Conservation (phyloP, 108 stramenopile species). For the Cafeteria roenbergensis region DNA sequence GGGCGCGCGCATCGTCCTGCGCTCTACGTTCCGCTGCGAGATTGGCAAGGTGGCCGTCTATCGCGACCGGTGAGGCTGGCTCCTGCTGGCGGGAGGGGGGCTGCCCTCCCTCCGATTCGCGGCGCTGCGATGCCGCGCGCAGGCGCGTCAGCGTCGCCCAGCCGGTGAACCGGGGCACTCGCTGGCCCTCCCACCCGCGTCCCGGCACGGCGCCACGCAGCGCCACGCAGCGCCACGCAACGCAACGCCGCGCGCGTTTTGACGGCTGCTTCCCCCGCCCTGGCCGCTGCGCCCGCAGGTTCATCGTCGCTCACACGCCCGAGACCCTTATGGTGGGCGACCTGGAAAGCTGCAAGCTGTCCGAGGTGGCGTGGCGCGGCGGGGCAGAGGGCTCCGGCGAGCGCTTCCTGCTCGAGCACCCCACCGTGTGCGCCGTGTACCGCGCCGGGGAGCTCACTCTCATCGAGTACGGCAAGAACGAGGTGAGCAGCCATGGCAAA, state of each 20-base stretch:
- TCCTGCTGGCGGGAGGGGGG: too few species aligned
- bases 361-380: slow-evolving; percentile 39
- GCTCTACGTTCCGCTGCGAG: slow-evolving; percentile 36
- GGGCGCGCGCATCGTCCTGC: slow-evolving; percentile 34
- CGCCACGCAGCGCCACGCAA: too few species aligned
- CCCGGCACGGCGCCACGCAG: too few species aligned
- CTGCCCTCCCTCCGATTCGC: too few species aligned
- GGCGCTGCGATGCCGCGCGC: too few species aligned
- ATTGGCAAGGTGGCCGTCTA: slow-evolving; percentile 47
- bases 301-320: slow-evolving; percentile 42
- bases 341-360: slow-evolving; percentile 40
- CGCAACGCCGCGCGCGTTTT: too few species aligned
- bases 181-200: too few species aligned
- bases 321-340: slow-evolving; percentile 46
- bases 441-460: slow-evolving; percentile 41
- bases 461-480: slow-evolving; percentile 49
- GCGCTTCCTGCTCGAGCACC: slow-evolving; percentile 49
- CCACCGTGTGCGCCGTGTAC: slow-evolving; percentile 32
- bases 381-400: slow-evolving; percentile 2
- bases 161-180: too few species aligned
- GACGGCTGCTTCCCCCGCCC: too few species aligned
- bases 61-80: slow-evolving; percentile 15
- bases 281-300: too few species aligned
- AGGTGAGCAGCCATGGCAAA: too few species aligned
- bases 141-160: too few species aligned